Evolutionary conservation across 2,329 filamentous ascomycete species (phyloP).

Genomic region (Penicillium occitanis): DNA sequence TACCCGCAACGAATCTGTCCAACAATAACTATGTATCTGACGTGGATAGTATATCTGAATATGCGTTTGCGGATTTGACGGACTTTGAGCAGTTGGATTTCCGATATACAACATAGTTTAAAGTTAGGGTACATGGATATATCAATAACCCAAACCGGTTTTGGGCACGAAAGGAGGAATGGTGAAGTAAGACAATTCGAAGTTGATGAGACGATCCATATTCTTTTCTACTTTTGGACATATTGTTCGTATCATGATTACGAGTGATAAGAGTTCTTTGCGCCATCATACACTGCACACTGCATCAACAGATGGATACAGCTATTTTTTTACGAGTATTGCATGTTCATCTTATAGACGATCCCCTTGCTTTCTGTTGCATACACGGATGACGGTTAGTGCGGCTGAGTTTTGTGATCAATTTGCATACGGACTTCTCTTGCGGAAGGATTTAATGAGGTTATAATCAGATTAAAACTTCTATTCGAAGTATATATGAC

Average conservation of each 20-base stretch:
- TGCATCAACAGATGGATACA: background rate
- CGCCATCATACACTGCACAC: background rate
- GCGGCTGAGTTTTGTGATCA: background rate
- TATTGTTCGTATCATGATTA: background rate
- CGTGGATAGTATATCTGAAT: slow-evolving; percentile 18
- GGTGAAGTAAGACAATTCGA: background rate
- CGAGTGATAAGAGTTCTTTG: background rate
- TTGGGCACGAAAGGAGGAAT: background rate
- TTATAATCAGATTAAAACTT: background rate
- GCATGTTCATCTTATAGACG: background rate
- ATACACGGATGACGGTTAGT: background rate
- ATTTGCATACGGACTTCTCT: background rate
- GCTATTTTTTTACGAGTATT: background rate
- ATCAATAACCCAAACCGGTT: background rate
- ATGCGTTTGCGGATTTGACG: slow-evolving; percentile 28
- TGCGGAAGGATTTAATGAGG: background rate
- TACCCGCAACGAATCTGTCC: background rate
- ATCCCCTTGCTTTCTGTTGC: background rate
- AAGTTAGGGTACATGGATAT: too few species aligned
- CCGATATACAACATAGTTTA: slow-evolving; percentile 28
- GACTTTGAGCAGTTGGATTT: slow-evolving; percentile 30
- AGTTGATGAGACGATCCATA: background rate
- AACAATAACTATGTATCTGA: slow-evolving; percentile 13
- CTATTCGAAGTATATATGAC: background rate
- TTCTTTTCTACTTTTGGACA: background rate